Conservation (phyloP, 306 rosid genomes). For the Cicer chorassanicum region DNA sequence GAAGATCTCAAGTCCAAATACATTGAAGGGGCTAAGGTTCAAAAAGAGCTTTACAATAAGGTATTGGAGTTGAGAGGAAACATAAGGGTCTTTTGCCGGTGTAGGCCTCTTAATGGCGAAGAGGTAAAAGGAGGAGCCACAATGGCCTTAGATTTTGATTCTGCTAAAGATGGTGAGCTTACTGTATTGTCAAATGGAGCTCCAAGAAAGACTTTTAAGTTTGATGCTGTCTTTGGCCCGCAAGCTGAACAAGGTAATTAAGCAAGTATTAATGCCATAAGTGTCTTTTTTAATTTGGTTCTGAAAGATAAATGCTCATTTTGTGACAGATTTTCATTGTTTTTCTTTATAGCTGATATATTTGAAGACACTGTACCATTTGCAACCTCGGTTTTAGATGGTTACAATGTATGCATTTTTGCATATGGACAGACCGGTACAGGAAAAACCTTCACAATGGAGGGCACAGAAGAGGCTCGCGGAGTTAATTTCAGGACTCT, state of each 20-base stretch:
- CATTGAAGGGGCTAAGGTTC: conserved; percentile 73
- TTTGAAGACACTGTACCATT: conserved; percentile 86
- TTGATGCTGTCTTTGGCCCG: conserved; percentile 87
- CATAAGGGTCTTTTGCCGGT: conserved; percentile 94
- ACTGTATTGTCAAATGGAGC: conserved; percentile 77
- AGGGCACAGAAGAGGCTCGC: conserved; percentile 84
- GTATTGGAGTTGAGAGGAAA: conserved; percentile 95
- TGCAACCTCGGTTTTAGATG: conserved; percentile 87
- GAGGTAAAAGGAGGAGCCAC: conserved; percentile 76
- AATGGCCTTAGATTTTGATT: conserved; percentile 82
- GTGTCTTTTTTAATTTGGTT: background rate
- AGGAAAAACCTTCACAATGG: conserved; percentile 98
- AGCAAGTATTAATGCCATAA: background rate
- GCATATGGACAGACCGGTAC: conserved; percentile 98
- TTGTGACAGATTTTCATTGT: conserved; percentile 22
- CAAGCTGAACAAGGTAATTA: conserved; percentile 83
- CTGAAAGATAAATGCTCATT: conserved; percentile 24
- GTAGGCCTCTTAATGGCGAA: conserved; percentile 81
- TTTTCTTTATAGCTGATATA: conserved; percentile 63
- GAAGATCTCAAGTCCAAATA: conserved; percentile 76
- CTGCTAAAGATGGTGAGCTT: conserved; percentile 85
- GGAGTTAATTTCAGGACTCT: conserved; percentile 97
- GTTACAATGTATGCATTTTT: conserved; percentile 93
- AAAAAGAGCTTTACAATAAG: conserved; percentile 88
- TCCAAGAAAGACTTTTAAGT: conserved; percentile 74